These are phyloP conservation scores for Zelonia costaricensis DNA, from an alignment of 208 protist species.

Conservation along the genomic window DNA sequence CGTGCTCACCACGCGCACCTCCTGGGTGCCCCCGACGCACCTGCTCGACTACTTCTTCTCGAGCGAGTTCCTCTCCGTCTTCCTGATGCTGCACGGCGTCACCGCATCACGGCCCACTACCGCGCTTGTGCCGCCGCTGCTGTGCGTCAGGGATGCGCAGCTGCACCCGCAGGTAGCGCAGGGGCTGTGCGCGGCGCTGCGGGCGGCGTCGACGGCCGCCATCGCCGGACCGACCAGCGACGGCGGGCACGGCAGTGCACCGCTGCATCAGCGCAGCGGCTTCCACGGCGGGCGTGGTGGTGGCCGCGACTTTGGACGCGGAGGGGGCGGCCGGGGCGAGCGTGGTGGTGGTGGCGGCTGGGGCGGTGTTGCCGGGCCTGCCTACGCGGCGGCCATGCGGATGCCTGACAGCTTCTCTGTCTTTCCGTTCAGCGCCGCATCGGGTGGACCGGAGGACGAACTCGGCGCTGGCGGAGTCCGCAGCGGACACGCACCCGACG, in stretches of 20 bases:
- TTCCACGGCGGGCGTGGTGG: not conserved
- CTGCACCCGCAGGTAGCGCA: constrained; percentile 36
- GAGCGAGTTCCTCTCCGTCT: constrained; percentile 37
- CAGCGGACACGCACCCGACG: not conserved
- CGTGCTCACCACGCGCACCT: constrained; percentile 42
- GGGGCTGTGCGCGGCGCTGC: constrained; percentile 13
- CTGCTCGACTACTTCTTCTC: constrained; percentile 47
- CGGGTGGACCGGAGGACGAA: too few relatives aligned
- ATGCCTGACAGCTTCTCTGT: too few relatives aligned
- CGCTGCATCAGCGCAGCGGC: too few relatives aligned
- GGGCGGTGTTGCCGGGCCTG: not conserved
- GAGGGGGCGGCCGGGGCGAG: not conserved
- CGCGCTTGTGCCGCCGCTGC: constrained; percentile 41
- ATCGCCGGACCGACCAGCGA: too few relatives aligned
- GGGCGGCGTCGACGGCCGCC: not conserved
- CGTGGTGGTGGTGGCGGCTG: constrained; percentile 1
- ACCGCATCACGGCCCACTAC: constrained; percentile 29
- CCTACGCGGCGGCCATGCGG: constrained; percentile 1
- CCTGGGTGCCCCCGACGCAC: constrained; percentile 46
- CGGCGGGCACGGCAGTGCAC: not conserved
- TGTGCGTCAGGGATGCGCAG: constrained; percentile 39
- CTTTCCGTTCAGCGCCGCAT: too few relatives aligned
- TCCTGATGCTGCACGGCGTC: constrained; percentile 45
- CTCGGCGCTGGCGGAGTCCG: too few relatives aligned
- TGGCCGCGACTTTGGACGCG: not conserved